A percentile compares a stretch with the other conserved stretches of the same genome.
These are phyloP conservation scores for Aspergillus tanneri DNA, from an alignment of 2,329 filamentous ascomycete genomes.

Conservation along the genomic window DNA sequence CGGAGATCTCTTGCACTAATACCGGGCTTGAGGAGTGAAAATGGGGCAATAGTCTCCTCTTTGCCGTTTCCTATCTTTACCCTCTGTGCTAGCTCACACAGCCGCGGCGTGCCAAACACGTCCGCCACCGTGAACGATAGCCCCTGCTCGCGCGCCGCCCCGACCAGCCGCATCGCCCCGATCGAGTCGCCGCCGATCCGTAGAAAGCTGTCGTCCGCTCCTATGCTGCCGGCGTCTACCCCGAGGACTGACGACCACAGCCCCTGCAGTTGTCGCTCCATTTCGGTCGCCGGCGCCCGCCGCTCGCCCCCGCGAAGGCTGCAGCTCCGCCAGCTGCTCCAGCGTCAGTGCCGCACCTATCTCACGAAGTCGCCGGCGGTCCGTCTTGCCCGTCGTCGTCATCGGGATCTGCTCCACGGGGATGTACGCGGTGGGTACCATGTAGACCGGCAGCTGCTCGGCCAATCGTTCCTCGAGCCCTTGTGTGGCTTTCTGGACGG, in stretches of 20 bases:
- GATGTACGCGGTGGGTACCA: conserved; percentile 42
- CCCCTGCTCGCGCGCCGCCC: background rate
- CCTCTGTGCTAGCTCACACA: background rate
- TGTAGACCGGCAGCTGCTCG: conserved; percentile 40
- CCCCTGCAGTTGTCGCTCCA: background rate
- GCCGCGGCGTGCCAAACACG: conserved; percentile 34
- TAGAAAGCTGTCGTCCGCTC: conserved; percentile 23
- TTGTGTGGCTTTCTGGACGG: conserved; percentile 33
- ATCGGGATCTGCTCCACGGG: conserved; percentile 39
- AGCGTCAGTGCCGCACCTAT: conserved; percentile 14
- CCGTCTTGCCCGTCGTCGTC: conserved; percentile 37
- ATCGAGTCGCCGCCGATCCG: conserved; percentile 18
- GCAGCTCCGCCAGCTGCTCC: background rate
- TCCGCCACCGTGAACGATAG: conserved; percentile 32
- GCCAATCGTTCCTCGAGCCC: conserved; percentile 24
- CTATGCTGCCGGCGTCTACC: background rate
- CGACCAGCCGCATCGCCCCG: conserved; percentile 13
- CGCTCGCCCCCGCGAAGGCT: background rate
- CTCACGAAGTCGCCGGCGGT: conserved; percentile 28
- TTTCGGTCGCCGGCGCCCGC: background rate
- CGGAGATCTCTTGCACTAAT: background rate
- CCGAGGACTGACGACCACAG: background rate
- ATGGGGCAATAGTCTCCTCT: background rate
- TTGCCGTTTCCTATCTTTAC: background rate
- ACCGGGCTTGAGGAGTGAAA: conserved; percentile 18